Base-by-base conservation (phyloP, 208 protist species). In the Leishmania arabica region DNA sequence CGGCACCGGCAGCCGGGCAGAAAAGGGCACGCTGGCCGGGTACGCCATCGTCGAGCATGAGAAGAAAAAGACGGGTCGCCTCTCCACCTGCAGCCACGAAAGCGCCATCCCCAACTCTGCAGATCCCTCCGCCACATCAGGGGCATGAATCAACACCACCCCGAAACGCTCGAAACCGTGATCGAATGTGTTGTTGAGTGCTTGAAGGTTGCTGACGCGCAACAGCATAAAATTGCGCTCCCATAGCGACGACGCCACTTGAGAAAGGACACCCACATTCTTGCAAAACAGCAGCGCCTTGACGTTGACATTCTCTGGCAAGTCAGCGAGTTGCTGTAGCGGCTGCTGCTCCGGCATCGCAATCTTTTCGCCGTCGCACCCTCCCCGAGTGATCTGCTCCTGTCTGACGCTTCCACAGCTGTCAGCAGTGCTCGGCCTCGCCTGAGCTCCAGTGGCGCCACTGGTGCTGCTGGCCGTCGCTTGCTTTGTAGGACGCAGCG, bases 31-130 rank as follows among this genome's bases (percentile, higher is more conserved):
- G 17, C 80, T 73, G 24, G 47, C 37, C 0, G 84, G 62, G 73
- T 89, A 93, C 7, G 47, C 58, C 19, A 75, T 49, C 17, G 66
- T 37, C 42, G 84, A 54, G 37, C 80, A 51, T 1, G 87, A 65
- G 70, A 95, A 90, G 78, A 96, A 96, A 72, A 92, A 95, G 7
- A 96, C 88, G 9, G 90, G 83, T 8, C 90, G 90, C 3, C 74
- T 53, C 45, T 88, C 84, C 45, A 84, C 80, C 49, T 79, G 62
- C 45, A 91, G 58, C 91, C 93, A 96, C 31, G 71, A 69, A n/a
- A 91, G 84, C 60, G 84, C 88, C 7, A 79, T 81, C 47, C 85
- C 31, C 42, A 92, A 56, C 42, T 72, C 83, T 27, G 72, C 58
- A 53, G 79, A 79, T 17, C 89, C 80, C n/a, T 82, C 78, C 7